Percentiles rank a stretch among this genome's conserved stretches.
phyloP scores from a whole-genome alignment of 495 filamentous ascomycete genomes.

The Penicillium arizonense region DNA sequence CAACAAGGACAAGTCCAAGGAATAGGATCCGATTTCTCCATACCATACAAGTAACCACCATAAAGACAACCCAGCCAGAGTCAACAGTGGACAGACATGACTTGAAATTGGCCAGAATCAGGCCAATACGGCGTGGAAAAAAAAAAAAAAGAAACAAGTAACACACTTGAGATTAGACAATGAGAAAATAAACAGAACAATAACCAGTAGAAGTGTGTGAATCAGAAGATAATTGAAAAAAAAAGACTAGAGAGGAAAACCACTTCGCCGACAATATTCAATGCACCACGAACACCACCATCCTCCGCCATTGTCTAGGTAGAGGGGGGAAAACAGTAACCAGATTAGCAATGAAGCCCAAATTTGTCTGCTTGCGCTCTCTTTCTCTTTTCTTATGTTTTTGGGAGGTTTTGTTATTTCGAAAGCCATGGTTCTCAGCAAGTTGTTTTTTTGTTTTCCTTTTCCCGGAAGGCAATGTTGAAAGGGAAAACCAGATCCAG shows the following conservation, averaged over 20 bases:
- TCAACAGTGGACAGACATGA: background rate
- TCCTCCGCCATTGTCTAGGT: conserved; percentile 42
- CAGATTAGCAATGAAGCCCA: conserved; percentile 35
- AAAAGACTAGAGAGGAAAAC: conserved; percentile 19
- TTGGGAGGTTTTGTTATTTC: conserved; percentile 13
- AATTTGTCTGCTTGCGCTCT: conserved; percentile 35
- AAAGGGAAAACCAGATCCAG: conserved; percentile 12
- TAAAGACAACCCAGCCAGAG: background rate
- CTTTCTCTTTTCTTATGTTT: conserved; percentile 31
- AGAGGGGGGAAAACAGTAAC: conserved; percentile 34
- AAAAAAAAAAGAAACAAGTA: conserved; percentile 1
- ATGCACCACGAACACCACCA: conserved; percentile 49
- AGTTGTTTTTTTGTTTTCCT: conserved; percentile 11
- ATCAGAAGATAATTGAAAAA: conserved; percentile 21
- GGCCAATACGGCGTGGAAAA: background rate
- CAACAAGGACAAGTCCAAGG: background rate
- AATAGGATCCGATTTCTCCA: conserved; percentile 7
- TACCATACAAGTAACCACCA: conserved; percentile 2
- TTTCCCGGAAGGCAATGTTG: conserved; percentile 8
- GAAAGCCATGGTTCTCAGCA: conserved; percentile 2
- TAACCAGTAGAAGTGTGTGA: conserved; percentile 16
- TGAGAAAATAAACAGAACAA: conserved; percentile 15
- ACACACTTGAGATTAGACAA: conserved; percentile 24
- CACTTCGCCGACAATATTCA: conserved; percentile 31
- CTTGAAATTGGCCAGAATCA: conserved; percentile 1